Evolutionary conservation across 2,329 filamentous ascomycete genomes (phyloP).

Genomic region (Penicillium sp.): DNA sequence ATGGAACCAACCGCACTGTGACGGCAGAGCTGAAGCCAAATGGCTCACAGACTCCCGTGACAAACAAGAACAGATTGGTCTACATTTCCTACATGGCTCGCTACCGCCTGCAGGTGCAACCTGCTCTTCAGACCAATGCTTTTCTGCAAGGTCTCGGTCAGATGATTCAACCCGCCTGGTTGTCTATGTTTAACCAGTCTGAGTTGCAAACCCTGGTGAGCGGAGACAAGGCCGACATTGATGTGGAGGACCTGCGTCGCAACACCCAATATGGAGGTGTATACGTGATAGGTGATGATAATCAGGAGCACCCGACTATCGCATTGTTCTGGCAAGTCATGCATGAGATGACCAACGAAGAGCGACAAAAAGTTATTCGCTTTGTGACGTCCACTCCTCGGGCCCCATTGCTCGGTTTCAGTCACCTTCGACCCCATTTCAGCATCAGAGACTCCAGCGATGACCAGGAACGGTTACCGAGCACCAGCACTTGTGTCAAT

Average conservation of each 20-base stretch:
- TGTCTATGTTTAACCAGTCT: constrained; percentile 97
- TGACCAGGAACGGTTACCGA: constrained; percentile 76
- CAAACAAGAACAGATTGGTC: constrained; percentile 86
- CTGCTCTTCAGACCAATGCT: constrained; percentile 73
- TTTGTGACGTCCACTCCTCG: constrained; percentile 93
- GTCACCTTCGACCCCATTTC: constrained; percentile 77
- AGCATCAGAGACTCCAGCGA: constrained; percentile 79
- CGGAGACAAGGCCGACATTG: constrained; percentile 79
- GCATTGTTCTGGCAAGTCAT: constrained; percentile 90
- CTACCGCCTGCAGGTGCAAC: constrained; percentile 79
- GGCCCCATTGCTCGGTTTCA: constrained; percentile 84
- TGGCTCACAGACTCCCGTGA: constrained; percentile 74
- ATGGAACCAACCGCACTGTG: constrained; percentile 56
- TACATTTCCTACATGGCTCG: constrained; percentile 91
- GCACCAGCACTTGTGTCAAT: constrained; percentile 94
- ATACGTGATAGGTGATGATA: constrained; percentile 85
- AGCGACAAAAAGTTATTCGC: constrained; percentile 82
- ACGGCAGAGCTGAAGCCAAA: constrained; percentile 72
- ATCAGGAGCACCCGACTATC: constrained; percentile 78
- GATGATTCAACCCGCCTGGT: constrained; percentile 88
- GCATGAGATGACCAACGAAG: constrained; percentile 66
- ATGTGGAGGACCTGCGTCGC: constrained; percentile 76
- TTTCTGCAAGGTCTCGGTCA: constrained; percentile 81
- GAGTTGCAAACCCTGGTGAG: constrained; percentile 92
- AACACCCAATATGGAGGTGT: constrained; percentile 86